Evolutionary conservation across 179 eudicot species (phyloP).

Genomic region (Silene noctiflora): DNA sequence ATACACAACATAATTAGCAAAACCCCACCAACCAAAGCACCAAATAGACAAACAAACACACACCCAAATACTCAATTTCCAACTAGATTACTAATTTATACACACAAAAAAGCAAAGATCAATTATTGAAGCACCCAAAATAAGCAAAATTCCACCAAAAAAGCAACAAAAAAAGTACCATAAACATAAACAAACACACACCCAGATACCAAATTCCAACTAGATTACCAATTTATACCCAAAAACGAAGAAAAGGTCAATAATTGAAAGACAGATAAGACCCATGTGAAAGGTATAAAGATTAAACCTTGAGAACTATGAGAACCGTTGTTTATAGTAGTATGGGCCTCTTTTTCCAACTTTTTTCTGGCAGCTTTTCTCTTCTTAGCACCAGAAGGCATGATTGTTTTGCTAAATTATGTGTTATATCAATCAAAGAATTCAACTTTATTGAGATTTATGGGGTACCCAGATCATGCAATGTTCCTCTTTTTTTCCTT

Average conservation of each 20-base stretch:
- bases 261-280: slow-evolving; percentile 32
- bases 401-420: slow-evolving; percentile 14
- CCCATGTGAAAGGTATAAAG: slow-evolving; percentile 16
- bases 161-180: slow-evolving; percentile 17
- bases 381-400: slow-evolving; percentile 56
- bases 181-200: slow-evolving; percentile 17
- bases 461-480: slow-evolving; percentile 27
- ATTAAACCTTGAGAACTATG: slow-evolving; percentile 34
- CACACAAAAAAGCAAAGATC: neutral
- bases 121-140: slow-evolving; percentile 20
- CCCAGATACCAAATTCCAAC: slow-evolving; percentile 23
- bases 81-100: slow-evolving; percentile 9
- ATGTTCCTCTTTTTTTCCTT: slow-evolving; percentile 4
- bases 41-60: neutral
- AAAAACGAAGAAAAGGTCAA: neutral
- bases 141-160: slow-evolving; percentile 18
- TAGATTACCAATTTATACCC: slow-evolving; percentile 9
- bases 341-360: slow-evolving; percentile 32
- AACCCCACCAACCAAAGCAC: slow-evolving; percentile 2
- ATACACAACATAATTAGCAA: neutral
- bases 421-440: neutral
- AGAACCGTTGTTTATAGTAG: slow-evolving; percentile 18
- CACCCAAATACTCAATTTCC: slow-evolving; percentile 17
- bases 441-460: neutral
- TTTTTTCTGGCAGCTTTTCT: slow-evolving; percentile 69